A percentile compares a stretch with the other conserved stretches of the same genome.
These are phyloP conservation scores for Fusarium verrucosum DNA, from an alignment of 2,329 filamentous ascomycete species.

Conservation along the genomic window DNA sequence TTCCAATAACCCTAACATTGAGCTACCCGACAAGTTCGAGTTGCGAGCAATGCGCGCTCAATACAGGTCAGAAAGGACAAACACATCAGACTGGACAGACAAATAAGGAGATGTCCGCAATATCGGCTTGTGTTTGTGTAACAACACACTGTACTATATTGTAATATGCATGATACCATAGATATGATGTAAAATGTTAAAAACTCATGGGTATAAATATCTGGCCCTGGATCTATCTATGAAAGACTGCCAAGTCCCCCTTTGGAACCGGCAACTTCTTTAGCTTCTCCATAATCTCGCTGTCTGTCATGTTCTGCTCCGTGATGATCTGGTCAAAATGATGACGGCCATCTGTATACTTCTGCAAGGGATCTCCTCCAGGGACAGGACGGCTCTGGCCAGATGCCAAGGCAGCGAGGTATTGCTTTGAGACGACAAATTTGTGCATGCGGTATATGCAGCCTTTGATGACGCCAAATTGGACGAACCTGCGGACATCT, in stretches of 20 bases:
- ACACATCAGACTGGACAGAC: conserved; percentile 6
- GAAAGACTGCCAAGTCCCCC: conserved; percentile 64
- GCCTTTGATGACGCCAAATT: conserved; percentile 96
- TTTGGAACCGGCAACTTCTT: conserved; percentile 63
- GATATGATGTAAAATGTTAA: conserved; percentile 39
- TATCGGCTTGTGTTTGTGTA: conserved; percentile 26
- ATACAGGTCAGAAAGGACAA: conserved; percentile 17
- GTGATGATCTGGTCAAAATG: conserved; percentile 85
- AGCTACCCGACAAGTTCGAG: conserved; percentile 51
- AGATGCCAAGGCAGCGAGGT: conserved; percentile 64
- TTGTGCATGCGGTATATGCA: conserved; percentile 93
- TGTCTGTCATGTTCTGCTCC: conserved; percentile 75
- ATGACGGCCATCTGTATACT: conserved; percentile 78
- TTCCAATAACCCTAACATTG: conserved; percentile 54
- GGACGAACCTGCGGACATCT: conserved; percentile 90
- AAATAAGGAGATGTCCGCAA: not conserved
- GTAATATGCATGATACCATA: conserved; percentile 45
- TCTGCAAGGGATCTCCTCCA: conserved; percentile 64
- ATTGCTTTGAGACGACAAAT: conserved; percentile 78
- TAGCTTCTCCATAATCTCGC: conserved; percentile 74
- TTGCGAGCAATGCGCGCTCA: conserved; percentile 46
- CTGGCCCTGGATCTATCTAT: conserved; percentile 51
- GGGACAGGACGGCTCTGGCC: conserved; percentile 57
- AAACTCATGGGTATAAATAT: conserved; percentile 14
- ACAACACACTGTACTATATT: conserved; percentile 44